Conservation (phyloP, 1,139 yeast species). For the Suhomyces yuchorum region DNA sequence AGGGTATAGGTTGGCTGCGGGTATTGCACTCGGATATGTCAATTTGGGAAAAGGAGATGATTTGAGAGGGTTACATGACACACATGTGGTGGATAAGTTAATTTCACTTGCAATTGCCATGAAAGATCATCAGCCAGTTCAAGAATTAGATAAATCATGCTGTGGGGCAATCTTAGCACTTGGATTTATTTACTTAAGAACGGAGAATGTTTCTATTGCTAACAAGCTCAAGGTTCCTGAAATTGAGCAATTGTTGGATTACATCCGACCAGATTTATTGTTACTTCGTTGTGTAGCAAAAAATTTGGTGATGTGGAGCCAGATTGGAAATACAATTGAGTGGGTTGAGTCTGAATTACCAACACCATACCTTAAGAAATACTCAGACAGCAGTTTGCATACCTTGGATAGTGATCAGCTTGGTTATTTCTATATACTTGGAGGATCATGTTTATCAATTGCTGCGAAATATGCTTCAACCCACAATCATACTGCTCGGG, state of each 20-base stretch:
- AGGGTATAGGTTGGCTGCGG: slow-evolving; percentile 86
- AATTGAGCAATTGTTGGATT: slow-evolving; percentile 63
- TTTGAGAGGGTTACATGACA: slow-evolving; percentile 63
- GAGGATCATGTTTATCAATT: slow-evolving; percentile 75
- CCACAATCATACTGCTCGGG: slow-evolving; percentile 55
- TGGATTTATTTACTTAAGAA: slow-evolving; percentile 69
- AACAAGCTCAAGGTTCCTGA: slow-evolving; percentile 64
- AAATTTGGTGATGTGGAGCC: slow-evolving; percentile 79
- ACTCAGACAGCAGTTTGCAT: slow-evolving; percentile 24
- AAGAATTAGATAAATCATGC: slow-evolving; percentile 70
- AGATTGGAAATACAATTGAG: slow-evolving; percentile 47
- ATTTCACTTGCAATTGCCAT: slow-evolving; percentile 61
- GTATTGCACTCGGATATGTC: slow-evolving; percentile 84
- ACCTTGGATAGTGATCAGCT: slow-evolving; percentile 62
- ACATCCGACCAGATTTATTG: slow-evolving; percentile 78
- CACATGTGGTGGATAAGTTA: slow-evolving; percentile 68
- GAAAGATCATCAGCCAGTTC: slow-evolving; percentile 68
- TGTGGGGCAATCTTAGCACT: slow-evolving; percentile 83
- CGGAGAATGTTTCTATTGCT: slow-evolving; percentile 64
- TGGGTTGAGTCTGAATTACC: slow-evolving; percentile 73
- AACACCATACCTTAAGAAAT: slow-evolving; percentile 33
- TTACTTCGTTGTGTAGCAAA: slow-evolving; percentile 68
- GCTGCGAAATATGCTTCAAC: slow-evolving; percentile 80
- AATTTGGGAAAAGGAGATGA: slow-evolving; percentile 78
- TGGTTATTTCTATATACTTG: slow-evolving; percentile 65